A percentile compares a stretch with the other conserved stretches of the same genome.
These are phyloP conservation scores for Pyrenula aspistea DNA, from an alignment of 495 filamentous ascomycete genomes.

Conservation along the genomic window DNA sequence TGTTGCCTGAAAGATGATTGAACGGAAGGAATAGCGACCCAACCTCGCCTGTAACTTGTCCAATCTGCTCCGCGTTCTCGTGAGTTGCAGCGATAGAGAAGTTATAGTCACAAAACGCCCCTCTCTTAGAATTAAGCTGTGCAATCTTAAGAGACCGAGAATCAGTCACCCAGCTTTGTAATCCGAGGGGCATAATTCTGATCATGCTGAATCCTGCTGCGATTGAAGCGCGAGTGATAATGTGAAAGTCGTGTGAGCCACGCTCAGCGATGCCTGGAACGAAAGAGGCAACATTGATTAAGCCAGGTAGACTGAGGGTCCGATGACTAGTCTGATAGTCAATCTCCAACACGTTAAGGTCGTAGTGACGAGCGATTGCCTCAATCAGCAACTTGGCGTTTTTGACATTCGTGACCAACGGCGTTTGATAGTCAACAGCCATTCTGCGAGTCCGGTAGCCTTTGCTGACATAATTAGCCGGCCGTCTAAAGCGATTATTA, in stretches of 20 bases:
- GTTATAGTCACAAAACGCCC: conserved; percentile 71
- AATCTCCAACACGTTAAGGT: conserved; percentile 64
- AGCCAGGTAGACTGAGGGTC: conserved; percentile 60
- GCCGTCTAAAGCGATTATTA: conserved; percentile 89
- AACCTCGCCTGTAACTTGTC: conserved; percentile 59
- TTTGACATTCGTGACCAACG: conserved; percentile 96
- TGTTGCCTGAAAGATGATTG: conserved; percentile 76
- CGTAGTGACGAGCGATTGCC: conserved; percentile 78
- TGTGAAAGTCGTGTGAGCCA: conserved; percentile 57
- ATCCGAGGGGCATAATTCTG: conserved; percentile 65
- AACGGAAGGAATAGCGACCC: conserved; percentile 82
- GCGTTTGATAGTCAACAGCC: conserved; percentile 98
- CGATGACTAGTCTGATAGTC: conserved; percentile 87
- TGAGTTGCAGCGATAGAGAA: conserved; percentile 74
- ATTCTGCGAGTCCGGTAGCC: conserved; percentile 91
- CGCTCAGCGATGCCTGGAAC: conserved; percentile 58
- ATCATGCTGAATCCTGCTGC: conserved; percentile 76
- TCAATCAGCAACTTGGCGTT: conserved; percentile 96
- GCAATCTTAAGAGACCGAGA: conserved; percentile 59
- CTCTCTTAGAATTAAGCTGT: conserved; percentile 58
- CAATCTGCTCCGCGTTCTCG: conserved; percentile 63
- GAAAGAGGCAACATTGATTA: conserved; percentile 72
- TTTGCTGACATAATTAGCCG: conserved; percentile 96
- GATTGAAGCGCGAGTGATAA: conserved; percentile 62
- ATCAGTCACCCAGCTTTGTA: conserved; percentile 62